Conservation (phyloP, 441 rosid species). For the Euphorbia celastroides region DNA sequence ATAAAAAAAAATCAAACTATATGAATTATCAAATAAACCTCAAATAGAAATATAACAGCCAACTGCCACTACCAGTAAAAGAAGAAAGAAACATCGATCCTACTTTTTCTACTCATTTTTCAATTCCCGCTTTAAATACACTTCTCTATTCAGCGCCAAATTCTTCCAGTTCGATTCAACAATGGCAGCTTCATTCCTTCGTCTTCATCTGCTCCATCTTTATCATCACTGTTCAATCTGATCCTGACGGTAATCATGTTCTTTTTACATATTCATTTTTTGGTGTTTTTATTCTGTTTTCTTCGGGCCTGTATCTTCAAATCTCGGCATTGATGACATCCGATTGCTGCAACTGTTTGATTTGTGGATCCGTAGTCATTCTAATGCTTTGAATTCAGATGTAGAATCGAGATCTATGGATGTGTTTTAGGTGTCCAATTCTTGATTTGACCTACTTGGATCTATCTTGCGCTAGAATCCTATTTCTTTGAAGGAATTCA, state of each 20-base stretch:
- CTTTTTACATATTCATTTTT: too few species aligned
- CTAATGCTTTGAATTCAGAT: not conserved
- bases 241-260: conserved; percentile 25
- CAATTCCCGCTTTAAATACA: too few species aligned
- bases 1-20: too few species aligned
- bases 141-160: conserved; percentile 5
- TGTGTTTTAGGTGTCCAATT: not conserved
- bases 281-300: too few species aligned
- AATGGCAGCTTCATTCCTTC: conserved; percentile 31
- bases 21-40: too few species aligned
- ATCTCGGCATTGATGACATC: too few species aligned
- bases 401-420: conserved; percentile 9
- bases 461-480: too few species aligned
- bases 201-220: conserved; percentile 25
- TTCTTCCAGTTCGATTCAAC: conserved; percentile 6
- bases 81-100: too few species aligned
- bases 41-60: too few species aligned
- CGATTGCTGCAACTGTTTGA: conserved; percentile 9
- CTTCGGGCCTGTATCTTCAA: too few species aligned
- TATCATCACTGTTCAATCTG: conserved; percentile 29
- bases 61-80: too few species aligned
- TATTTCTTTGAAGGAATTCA: not conserved
- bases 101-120: too few species aligned
- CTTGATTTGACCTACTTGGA: not conserved
- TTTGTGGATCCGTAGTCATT: not conserved